Percentiles rank a stretch among this genome's conserved stretches.
phyloP scores from a whole-genome alignment of 2,329 filamentous ascomycete species.

The Fusarium drepaniforme region DNA sequence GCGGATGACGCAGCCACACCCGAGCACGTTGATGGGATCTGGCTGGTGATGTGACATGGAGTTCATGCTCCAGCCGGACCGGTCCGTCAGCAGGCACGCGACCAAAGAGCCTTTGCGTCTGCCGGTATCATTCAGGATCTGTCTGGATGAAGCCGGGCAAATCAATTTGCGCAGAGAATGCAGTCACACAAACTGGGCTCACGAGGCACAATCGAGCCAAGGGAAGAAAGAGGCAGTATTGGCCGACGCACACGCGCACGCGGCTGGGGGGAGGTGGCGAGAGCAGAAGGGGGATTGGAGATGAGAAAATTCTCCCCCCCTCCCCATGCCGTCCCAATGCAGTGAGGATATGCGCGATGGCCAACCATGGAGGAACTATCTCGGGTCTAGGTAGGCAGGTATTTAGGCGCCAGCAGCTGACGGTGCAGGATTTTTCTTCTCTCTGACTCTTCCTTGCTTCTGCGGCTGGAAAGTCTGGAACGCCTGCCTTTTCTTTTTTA shows the following conservation, averaged over 20 bases:
- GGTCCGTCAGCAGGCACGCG: constrained; percentile 31
- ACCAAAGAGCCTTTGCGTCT: constrained; percentile 7
- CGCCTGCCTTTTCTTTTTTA: background rate
- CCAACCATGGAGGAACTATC: constrained; percentile 11
- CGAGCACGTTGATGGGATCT: background rate
- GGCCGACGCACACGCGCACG: constrained; percentile 1
- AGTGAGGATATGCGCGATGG: constrained; percentile 8
- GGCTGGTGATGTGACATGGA: constrained; percentile 1
- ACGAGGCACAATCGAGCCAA: background rate
- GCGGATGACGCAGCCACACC: constrained; percentile 20
- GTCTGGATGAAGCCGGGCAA: constrained; percentile 10
- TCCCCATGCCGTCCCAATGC: background rate
- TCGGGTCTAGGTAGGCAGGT: background rate
- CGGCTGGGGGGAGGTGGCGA: constrained; percentile 28
- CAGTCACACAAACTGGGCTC: constrained; percentile 14
- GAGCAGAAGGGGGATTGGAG: background rate
- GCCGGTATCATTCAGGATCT: background rate
- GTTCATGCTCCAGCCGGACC: constrained; percentile 18
- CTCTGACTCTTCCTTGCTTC: background rate
- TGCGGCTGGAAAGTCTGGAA: background rate
- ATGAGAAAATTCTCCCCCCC: constrained; percentile 20
- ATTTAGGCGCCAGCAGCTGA: constrained; percentile 33
- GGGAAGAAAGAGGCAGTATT: background rate
- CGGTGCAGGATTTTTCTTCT: constrained; percentile 4
- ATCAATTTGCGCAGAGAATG: constrained; percentile 8